phyloP scores from a whole-genome alignment of 108 stramenopile genomes.

The Pseudonitzschia multistriata region DNA sequence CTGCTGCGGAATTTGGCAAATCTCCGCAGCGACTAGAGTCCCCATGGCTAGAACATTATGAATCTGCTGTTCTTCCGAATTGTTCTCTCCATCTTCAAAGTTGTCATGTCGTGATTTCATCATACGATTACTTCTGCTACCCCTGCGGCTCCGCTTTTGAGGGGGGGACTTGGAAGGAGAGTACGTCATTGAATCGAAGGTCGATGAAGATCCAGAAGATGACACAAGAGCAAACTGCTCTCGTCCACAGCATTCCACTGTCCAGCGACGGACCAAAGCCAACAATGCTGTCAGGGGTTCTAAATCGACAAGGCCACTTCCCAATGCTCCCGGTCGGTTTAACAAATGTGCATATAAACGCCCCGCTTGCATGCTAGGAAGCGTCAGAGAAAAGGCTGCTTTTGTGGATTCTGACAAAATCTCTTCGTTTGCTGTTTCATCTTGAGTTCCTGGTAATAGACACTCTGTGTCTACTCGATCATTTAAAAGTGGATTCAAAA shows the following conservation, averaged over 20 bases:
- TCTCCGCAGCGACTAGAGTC: constrained; percentile 9
- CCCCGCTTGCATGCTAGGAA: constrained; percentile 42
- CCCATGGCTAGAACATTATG: constrained; percentile 22
- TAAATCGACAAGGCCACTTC: constrained; percentile 64
- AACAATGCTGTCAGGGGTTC: constrained; percentile 53
- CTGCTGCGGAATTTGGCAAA: constrained; percentile 42
- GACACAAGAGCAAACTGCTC: constrained; percentile 20
- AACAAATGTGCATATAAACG: constrained; percentile 56
- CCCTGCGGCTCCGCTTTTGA: constrained; percentile 25
- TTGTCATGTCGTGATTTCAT: background rate
- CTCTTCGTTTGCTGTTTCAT: constrained; percentile 56
- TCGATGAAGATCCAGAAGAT: constrained; percentile 3
- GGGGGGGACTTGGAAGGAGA: constrained; percentile 35
- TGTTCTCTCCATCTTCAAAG: constrained; percentile 15
- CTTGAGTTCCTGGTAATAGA: constrained; percentile 61
- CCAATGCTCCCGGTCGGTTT: constrained; percentile 60
- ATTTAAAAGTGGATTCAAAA: constrained; percentile 35
- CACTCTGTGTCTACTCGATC: constrained; percentile 45
- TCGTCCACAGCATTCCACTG: constrained; percentile 50
- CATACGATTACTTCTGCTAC: constrained; percentile 15
- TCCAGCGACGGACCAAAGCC: constrained; percentile 65
- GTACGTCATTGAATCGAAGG: constrained; percentile 12
- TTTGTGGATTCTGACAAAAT: constrained; percentile 30
- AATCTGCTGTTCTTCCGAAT: constrained; percentile 20
- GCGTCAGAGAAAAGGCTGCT: constrained; percentile 44